Evolutionary conservation across 106 monocot genomes (phyloP).

Genomic region (Dendrobium huoshanense): DNA sequence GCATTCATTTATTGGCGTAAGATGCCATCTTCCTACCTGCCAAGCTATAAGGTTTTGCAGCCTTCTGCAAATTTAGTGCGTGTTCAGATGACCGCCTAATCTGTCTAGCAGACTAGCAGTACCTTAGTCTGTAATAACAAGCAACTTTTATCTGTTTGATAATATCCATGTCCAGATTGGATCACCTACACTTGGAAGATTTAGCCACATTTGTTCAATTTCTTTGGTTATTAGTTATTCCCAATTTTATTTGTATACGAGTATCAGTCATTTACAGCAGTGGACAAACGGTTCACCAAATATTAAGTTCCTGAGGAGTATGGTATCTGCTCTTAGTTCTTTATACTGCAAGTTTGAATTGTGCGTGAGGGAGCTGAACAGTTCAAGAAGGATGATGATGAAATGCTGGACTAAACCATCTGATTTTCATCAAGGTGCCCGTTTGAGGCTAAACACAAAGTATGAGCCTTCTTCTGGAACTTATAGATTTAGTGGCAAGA

Average conservation of each 20-base stretch:
- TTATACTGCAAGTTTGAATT: conserved; percentile 25
- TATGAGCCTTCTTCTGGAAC: background rate
- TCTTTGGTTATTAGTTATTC: background rate
- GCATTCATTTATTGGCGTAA: background rate
- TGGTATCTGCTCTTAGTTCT: conserved; percentile 43
- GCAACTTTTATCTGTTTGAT: background rate
- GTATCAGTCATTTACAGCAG: background rate
- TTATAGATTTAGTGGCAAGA: background rate
- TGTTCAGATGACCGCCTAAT: background rate
- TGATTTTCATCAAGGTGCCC: background rate
- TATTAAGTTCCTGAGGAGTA: conserved; percentile 16
- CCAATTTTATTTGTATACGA: background rate
- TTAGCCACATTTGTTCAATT: background rate
- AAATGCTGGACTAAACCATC: background rate
- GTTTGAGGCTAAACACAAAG: background rate
- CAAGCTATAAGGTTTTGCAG: background rate
- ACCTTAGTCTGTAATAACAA: background rate
- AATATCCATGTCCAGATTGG: background rate
- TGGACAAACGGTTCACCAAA: background rate
- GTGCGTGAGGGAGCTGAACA: conserved; percentile 12
- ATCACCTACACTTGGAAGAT: background rate
- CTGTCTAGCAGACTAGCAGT: background rate
- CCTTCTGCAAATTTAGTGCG: background rate
- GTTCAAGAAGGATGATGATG: conserved; percentile 9
- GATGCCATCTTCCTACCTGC: background rate